phyloP scores from a whole-genome alignment of 495 filamentous ascomycete species.

The Aspergillus asperescens region DNA sequence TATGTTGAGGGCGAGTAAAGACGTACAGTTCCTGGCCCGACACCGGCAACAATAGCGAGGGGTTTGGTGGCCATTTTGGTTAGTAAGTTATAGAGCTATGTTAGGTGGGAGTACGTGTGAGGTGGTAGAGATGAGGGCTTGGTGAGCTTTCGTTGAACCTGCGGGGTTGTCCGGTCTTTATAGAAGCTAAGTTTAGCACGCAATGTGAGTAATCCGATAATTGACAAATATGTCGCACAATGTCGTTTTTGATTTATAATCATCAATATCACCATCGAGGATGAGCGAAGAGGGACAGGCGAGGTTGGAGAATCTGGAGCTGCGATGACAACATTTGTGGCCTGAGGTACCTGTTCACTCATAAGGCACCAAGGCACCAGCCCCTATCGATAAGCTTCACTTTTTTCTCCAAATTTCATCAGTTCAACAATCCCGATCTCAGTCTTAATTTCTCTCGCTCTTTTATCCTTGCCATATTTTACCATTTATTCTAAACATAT shows the following conservation, averaged over 20 bases:
- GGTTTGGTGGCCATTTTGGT: slow-evolving; percentile 35
- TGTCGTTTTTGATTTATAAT: slow-evolving; percentile 13
- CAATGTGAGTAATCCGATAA: neutral
- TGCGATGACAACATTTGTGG: slow-evolving; percentile 4
- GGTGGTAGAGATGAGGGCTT: neutral
- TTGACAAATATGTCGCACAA: neutral
- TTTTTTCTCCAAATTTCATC: slow-evolving; percentile 1
- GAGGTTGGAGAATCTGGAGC: neutral
- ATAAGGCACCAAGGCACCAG: neutral
- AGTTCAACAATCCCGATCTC: neutral
- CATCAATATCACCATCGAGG: neutral
- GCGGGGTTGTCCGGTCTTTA: neutral
- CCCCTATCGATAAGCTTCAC: slow-evolving; percentile 11
- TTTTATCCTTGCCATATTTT: too few relatives aligned
- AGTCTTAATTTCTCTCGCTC: neutral
- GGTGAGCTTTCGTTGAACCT: neutral
- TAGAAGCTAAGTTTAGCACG: neutral
- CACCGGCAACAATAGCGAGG: slow-evolving; percentile 69
- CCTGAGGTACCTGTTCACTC: neutral
- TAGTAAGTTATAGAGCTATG: neutral
- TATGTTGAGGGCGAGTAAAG: slow-evolving; percentile 1
- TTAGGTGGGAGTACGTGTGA: neutral
- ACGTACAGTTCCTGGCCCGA: slow-evolving; percentile 64
- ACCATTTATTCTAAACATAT: neutral
- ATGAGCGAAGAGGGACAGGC: too few relatives aligned